Conservation (phyloP, 495 filamentous ascomycete species). For the Elaphomyces granulatus region DNA sequence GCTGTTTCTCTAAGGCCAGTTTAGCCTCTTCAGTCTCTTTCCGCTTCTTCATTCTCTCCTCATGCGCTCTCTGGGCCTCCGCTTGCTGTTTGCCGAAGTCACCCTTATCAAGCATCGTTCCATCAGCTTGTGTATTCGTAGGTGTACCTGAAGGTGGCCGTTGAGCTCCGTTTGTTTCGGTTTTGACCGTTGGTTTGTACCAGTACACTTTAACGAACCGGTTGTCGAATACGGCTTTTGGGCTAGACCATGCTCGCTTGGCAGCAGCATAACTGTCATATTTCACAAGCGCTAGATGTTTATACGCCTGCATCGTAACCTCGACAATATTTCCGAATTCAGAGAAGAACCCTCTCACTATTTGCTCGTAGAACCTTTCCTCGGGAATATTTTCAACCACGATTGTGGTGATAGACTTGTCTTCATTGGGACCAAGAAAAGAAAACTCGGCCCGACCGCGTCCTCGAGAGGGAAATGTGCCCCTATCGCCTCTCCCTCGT, state of each 20-base stretch:
- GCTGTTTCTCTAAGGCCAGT: conserved; percentile 58
- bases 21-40: conserved; percentile 58
- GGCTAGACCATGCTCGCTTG: conserved; percentile 71
- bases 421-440: conserved; percentile 55
- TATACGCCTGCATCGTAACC: conserved; percentile 61
- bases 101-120: conserved; percentile 55
- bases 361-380: conserved; percentile 61
- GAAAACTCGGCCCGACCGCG: conserved; percentile 57
- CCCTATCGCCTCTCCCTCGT: conserved; percentile 30
- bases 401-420: conserved; percentile 62
- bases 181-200: conserved; percentile 50
- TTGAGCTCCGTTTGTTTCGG: conserved; percentile 21
- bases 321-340: conserved; percentile 67
- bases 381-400: conserved; percentile 91
- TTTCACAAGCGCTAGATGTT: conserved; percentile 63
- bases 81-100: conserved; percentile 63
- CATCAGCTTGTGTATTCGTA: conserved; percentile 18
- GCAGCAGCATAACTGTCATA: conserved; percentile 60
- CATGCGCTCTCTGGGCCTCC: conserved; percentile 64
- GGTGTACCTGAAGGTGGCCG: conserved; percentile 10
- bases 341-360: conserved; percentile 68
- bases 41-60: conserved; percentile 61
- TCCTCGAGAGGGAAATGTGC: conserved; percentile 27
- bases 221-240: conserved; percentile 93
- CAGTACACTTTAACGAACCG: conserved; percentile 97